Evolutionary conservation across 2,329 filamentous ascomycete genomes (phyloP).

Genomic region (Pyrenophora tritici-repentis): DNA sequence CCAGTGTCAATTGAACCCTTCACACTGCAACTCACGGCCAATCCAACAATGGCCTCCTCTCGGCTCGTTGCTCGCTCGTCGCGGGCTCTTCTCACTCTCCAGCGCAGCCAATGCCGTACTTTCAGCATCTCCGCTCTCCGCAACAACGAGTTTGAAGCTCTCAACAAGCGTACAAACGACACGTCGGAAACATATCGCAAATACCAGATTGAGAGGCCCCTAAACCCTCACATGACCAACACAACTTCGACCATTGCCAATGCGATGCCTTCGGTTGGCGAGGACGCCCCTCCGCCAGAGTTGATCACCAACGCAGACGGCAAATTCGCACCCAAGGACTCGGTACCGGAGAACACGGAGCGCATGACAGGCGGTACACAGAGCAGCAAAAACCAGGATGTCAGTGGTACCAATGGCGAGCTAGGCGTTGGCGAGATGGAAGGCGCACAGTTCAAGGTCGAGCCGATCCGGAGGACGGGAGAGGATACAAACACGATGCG

Average conservation of each 20-base stretch:
- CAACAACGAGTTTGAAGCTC: conserved; percentile 46
- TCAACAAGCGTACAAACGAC: conserved; percentile 58
- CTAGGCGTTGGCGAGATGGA: conserved; percentile 41
- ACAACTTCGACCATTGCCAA: conserved; percentile 67
- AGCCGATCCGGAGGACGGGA: conserved; percentile 82
- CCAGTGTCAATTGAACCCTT: conserved; percentile 21
- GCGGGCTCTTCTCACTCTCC: conserved; percentile 47
- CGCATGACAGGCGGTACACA: conserved; percentile 69
- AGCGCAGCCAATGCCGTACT: conserved; percentile 41
- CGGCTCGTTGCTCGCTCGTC: conserved; percentile 53
- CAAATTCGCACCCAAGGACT: conserved; percentile 63
- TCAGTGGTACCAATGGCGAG: conserved; percentile 34
- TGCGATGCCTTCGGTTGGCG: conserved; percentile 65
- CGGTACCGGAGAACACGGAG: conserved; percentile 65
- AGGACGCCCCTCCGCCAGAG: conserved; percentile 63
- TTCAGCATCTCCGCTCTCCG: conserved; percentile 47
- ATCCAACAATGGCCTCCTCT: conserved; percentile 52
- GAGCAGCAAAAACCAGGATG: conserved; percentile 49
- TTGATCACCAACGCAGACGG: conserved; percentile 62
- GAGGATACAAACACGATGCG: conserved; percentile 87
- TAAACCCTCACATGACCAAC: conserved; percentile 68
- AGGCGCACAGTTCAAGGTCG: conserved; percentile 74
- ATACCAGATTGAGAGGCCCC: conserved; percentile 60
- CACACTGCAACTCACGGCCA: conserved; percentile 5
- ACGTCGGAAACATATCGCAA: conserved; percentile 61